These are phyloP conservation scores for Aspergillus asperescens DNA, from an alignment of 495 filamentous ascomycete species.

Conservation along the genomic window DNA sequence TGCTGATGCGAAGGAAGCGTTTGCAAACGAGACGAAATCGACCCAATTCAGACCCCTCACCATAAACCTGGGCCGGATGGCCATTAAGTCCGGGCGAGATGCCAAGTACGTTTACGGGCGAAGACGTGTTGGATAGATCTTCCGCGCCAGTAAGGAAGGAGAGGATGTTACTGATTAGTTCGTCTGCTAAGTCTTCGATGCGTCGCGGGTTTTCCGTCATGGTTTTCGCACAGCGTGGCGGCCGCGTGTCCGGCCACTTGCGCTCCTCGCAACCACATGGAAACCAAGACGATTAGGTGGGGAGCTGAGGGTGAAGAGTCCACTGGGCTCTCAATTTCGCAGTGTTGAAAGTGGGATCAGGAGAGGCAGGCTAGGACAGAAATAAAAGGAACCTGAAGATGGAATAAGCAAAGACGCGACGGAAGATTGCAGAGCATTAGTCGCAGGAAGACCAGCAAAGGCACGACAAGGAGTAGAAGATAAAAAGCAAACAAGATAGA, in stretches of 20 bases:
- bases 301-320: constrained; percentile 9
- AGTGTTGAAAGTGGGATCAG: constrained; percentile 9
- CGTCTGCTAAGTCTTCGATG: constrained; percentile 53
- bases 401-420: constrained; percentile 19
- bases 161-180: constrained; percentile 55
- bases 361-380: constrained; percentile 8
- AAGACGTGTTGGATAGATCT: constrained; percentile 8
- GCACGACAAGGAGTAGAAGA: background rate
- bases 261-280: constrained; percentile 37
- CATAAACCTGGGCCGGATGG: constrained; percentile 14
- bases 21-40: constrained; percentile 56
- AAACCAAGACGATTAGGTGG: constrained; percentile 18
- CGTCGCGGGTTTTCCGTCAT: constrained; percentile 31
- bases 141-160: constrained; percentile 27
- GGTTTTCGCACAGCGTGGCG: constrained; percentile 30
- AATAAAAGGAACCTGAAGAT: constrained; percentile 4
- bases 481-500: constrained; percentile 1
- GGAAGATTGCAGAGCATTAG: constrained; percentile 11
- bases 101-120: constrained; percentile 10
- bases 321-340: constrained; percentile 12
- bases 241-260: constrained; percentile 37
- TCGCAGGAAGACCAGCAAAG: background rate
- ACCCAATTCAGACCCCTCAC: constrained; percentile 37
- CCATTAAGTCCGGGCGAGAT: constrained; percentile 7
- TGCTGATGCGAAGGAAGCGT: constrained; percentile 56